phyloP scores from a whole-genome alignment of 495 filamentous ascomycete genomes.

The Talaromyces stipitatus region DNA sequence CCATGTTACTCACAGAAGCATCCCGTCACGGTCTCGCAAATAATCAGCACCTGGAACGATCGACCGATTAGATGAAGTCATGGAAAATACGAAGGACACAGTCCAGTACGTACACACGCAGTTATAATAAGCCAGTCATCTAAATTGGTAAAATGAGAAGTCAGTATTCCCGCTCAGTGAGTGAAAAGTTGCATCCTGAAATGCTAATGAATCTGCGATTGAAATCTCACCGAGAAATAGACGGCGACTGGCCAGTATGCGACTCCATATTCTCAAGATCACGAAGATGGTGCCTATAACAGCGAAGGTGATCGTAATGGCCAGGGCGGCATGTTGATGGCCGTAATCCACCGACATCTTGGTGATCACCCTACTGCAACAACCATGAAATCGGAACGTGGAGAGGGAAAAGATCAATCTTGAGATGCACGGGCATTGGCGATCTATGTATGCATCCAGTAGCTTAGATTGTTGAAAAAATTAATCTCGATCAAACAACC shows the following conservation, averaged over 20 bases:
- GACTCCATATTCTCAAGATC: slow-evolving; percentile 32
- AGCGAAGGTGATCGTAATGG: slow-evolving; percentile 40
- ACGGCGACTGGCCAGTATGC: slow-evolving; percentile 34
- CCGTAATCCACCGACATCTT: slow-evolving; percentile 12
- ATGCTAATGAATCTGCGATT: slow-evolving; percentile 12
- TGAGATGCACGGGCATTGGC: not conserved
- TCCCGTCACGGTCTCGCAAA: not conserved
- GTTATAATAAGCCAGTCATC: not conserved
- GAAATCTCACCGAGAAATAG: slow-evolving; percentile 21
- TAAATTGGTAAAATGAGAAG: not conserved
- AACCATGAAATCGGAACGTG: not conserved
- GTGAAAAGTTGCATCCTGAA: not conserved
- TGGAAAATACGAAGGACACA: not conserved
- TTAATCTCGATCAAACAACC: not conserved
- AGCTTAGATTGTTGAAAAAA: not conserved
- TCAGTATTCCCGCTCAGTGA: not conserved
- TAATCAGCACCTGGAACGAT: not conserved
- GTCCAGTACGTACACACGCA: not conserved
- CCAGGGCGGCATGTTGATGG: slow-evolving; percentile 34
- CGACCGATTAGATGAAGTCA: not conserved
- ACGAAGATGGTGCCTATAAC: slow-evolving; percentile 36
- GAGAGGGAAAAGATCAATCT: not conserved
- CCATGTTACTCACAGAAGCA: not conserved
- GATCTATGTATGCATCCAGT: not conserved
- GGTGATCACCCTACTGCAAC: not conserved